Conservation (phyloP, 306 rosid genomes). For the Vicia faba region DNA sequence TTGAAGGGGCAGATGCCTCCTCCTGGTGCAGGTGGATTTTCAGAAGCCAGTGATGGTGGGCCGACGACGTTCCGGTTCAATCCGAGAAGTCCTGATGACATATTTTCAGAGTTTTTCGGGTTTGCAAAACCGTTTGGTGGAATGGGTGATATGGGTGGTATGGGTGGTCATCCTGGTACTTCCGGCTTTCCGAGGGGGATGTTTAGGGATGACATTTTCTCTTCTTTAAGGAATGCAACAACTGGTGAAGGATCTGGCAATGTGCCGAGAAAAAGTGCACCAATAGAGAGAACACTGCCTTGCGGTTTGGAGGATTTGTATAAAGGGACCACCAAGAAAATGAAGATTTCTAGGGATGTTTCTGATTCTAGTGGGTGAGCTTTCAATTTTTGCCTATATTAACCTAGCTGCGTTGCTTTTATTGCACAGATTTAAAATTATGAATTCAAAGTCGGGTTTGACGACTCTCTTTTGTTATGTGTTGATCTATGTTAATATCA, state of each 20-base stretch:
- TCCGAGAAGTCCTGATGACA: slow-evolving; percentile 75
- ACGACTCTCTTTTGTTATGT: not conserved
- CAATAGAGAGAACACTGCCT: slow-evolving; percentile 64
- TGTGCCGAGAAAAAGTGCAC: slow-evolving; percentile 58
- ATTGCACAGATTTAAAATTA: slow-evolving; percentile 3
- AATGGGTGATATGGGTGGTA: slow-evolving; percentile 51
- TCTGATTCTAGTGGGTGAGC: slow-evolving; percentile 78
- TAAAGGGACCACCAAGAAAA: slow-evolving; percentile 87
- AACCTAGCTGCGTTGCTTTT: slow-evolving; percentile 15
- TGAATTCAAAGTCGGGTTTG: slow-evolving; percentile 3
- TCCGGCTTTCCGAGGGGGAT: slow-evolving; percentile 53
- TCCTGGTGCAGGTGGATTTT: slow-evolving; percentile 58
- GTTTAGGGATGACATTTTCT: slow-evolving; percentile 63
- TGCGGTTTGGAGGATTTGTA: slow-evolving; percentile 89
- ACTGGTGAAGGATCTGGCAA: slow-evolving; percentile 58
- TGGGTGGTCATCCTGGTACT: slow-evolving; percentile 65
- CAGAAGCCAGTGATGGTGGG: slow-evolving; percentile 51
- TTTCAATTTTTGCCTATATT: not conserved
- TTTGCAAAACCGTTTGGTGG: slow-evolving; percentile 65
- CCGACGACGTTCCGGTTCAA: slow-evolving; percentile 67
- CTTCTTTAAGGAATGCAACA: slow-evolving; percentile 51
- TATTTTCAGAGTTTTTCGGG: slow-evolving; percentile 78
- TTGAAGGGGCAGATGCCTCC: slow-evolving; percentile 78
- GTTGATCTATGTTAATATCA: no score
- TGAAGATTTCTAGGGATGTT: slow-evolving; percentile 95